Evolutionary conservation across 495 filamentous ascomycete species (phyloP).

Genomic region (Trichoderma parareesei): DNA sequence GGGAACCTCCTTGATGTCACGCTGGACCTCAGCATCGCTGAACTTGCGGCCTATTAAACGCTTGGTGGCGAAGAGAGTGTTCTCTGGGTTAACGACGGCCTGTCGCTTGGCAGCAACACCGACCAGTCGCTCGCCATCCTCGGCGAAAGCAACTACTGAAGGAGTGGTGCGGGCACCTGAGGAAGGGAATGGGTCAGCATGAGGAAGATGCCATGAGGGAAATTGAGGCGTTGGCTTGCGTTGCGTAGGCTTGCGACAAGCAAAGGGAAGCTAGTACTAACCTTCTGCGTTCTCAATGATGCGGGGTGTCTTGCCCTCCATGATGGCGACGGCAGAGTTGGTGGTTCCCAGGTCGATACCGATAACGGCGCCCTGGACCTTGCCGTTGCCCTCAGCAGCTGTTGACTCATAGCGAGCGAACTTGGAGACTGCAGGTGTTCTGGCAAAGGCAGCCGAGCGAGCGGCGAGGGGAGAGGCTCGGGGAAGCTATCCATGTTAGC

Average conservation of each 20-base stretch:
- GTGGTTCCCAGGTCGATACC: constrained; percentile 98
- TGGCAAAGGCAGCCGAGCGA: constrained; percentile 51
- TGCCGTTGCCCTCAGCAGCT: constrained; percentile 40
- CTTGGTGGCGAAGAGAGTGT: constrained; percentile 98
- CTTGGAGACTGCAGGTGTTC: constrained; percentile 39
- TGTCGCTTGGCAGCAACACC: constrained; percentile 98
- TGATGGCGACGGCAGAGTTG: constrained; percentile 94
- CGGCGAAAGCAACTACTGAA: constrained; percentile 92
- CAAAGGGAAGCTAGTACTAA: constrained; percentile 29
- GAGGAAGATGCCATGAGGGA: background rate
- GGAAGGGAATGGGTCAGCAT: constrained; percentile 15
- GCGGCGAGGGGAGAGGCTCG: constrained; percentile 48
- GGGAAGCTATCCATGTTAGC: constrained; percentile 51
- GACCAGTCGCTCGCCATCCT: constrained; percentile 94
- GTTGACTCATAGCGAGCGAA: constrained; percentile 71
- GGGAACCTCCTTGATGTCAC: constrained; percentile 95
- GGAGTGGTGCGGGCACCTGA: constrained; percentile 87
- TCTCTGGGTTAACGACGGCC: constrained; percentile 98
- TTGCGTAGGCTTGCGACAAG: too few species aligned
- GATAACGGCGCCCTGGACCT: constrained; percentile 92
- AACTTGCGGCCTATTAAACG: constrained; percentile 98
- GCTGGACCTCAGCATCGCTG: constrained; percentile 91
- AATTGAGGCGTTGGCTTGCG: constrained; percentile 8
- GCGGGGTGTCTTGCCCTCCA: constrained; percentile 91
- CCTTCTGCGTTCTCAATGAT: constrained; percentile 98